Percentiles rank a stretch among this genome's conserved stretches.
Conservation (phyloP, 441 rosid species). For the Daphne laureola region DNA sequence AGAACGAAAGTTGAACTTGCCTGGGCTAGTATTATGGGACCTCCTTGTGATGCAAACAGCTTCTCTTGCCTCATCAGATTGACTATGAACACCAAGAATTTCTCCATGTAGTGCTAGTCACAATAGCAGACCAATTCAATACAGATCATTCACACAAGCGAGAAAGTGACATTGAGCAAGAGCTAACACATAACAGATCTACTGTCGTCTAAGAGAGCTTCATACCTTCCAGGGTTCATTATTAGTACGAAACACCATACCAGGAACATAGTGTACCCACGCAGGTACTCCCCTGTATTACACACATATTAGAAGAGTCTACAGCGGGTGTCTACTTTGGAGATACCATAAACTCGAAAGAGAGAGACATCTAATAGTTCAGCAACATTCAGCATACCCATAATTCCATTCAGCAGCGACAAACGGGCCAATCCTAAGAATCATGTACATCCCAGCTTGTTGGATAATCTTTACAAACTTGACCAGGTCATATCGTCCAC, state of each 20-base stretch:
- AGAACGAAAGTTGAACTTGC: conserved; percentile 26
- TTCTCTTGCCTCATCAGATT: conserved; percentile 81
- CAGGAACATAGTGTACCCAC: conserved; percentile 89
- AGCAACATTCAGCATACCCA: conserved; percentile 39
- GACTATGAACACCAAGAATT: conserved; percentile 64
- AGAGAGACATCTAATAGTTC: conserved; percentile 3
- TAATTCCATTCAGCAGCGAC: conserved; percentile 96
- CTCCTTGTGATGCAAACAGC: conserved; percentile 93
- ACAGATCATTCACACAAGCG: background rate
- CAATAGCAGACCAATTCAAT: conserved; percentile 5
- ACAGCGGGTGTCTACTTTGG: background rate
- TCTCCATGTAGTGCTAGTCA: conserved; percentile 72
- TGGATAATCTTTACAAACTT: conserved; percentile 85
- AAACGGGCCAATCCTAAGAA: conserved; percentile 90
- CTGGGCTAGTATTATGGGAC: conserved; percentile 96
- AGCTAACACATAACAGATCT: background rate
- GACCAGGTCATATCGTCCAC: conserved; percentile 76
- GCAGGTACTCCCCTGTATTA: conserved; percentile 76
- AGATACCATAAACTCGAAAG: background rate
- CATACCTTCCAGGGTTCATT: conserved; percentile 80
- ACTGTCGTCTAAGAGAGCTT: background rate
- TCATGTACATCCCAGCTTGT: conserved; percentile 78
- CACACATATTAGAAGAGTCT: conserved; percentile 4
- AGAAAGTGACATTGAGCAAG: background rate
- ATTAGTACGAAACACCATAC: conserved; percentile 80